phyloP scores from a whole-genome alignment of 352 stramenopile genomes.

The Phytophthora foliorum region DNA sequence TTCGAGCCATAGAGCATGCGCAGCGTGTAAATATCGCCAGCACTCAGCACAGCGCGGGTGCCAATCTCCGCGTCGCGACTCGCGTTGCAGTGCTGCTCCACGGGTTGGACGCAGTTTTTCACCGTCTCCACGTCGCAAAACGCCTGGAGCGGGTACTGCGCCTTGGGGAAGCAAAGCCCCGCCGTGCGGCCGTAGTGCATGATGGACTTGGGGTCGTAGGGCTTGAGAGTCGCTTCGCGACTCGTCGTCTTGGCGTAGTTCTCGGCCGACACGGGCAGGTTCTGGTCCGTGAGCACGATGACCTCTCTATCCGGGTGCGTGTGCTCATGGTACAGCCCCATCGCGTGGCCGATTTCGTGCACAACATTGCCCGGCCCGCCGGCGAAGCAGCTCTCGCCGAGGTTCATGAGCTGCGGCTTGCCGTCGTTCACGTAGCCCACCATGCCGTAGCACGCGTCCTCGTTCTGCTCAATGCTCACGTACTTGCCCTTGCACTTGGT shows the following conservation, averaged over 20 bases:
- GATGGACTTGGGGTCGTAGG: conserved; percentile 78
- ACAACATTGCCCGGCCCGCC: conserved; percentile 58
- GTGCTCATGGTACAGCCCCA: conserved; percentile 81
- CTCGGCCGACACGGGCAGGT: conserved; percentile 65
- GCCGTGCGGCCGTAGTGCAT: conserved; percentile 81
- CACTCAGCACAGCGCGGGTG: conserved; percentile 60
- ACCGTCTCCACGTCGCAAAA: conserved; percentile 78
- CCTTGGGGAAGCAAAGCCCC: conserved; percentile 77
- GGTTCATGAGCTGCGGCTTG: conserved; percentile 75
- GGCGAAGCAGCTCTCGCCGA: conserved; percentile 73
- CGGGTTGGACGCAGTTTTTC: conserved; percentile 75
- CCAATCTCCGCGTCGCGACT: conserved; percentile 71
- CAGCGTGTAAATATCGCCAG: conserved; percentile 72
- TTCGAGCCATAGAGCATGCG: conserved; percentile 66
- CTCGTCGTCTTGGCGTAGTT: conserved; percentile 75
- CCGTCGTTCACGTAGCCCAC: conserved; percentile 77
- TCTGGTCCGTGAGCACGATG: conserved; percentile 73
- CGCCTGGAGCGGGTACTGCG: conserved; percentile 63
- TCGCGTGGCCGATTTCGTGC: conserved; percentile 73
- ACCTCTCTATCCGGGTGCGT: conserved; percentile 71
- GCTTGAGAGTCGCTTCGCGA: conserved; percentile 58
- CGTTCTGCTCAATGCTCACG: conserved; percentile 75
- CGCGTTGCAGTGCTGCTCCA: conserved; percentile 77
- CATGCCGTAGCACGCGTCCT: conserved; percentile 79
- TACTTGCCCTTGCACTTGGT: conserved; percentile 74